These are phyloP conservation scores for Vigna reflexopilosa DNA, from an alignment of 306 rosid species.

Conservation along the genomic window DNA sequence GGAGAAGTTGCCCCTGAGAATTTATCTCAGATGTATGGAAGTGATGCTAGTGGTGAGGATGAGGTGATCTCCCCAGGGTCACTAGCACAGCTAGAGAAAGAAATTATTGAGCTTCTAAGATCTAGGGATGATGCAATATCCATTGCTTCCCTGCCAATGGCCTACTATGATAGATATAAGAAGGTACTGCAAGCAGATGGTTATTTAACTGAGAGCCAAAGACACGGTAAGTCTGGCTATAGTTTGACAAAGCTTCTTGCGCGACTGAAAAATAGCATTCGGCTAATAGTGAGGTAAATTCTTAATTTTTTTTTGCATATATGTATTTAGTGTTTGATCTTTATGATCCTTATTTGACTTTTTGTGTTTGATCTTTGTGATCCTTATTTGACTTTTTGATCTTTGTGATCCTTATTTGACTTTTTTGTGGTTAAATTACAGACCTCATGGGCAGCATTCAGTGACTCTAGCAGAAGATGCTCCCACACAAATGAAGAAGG, in stretches of 20 bases:
- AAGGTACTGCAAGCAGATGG: conserved; percentile 85
- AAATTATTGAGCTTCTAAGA: conserved; percentile 74
- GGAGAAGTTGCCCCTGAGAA: conserved; percentile 56
- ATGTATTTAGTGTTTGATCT: conserved; percentile 8
- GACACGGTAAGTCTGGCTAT: conserved; percentile 92
- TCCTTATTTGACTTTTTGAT: background rate
- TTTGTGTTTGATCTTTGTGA: conserved; percentile 26
- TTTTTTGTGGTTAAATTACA: conserved; percentile 45
- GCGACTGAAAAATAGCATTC: conserved; percentile 63
- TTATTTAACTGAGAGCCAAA: conserved; percentile 90
- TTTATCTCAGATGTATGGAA: conserved; percentile 54
- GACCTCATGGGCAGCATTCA: conserved; percentile 96
- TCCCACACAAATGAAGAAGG: conserved; percentile 54
- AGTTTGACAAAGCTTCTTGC: conserved; percentile 89
- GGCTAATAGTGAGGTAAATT: conserved; percentile 76
- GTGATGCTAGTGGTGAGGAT: conserved; percentile 59
- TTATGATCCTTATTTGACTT: conserved; percentile 10
- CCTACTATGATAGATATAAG: conserved; percentile 76
- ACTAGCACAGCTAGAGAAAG: conserved; percentile 75
- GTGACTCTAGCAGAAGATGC: conserved; percentile 83
- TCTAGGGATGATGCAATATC: conserved; percentile 78
- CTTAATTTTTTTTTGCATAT: background rate
- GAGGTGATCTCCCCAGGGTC: conserved; percentile 62
- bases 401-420: too few relatives aligned
- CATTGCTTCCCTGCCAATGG: conserved; percentile 85